These are phyloP conservation scores for Xylariaceae sp. DNA, from an alignment of 2,329 filamentous ascomycete genomes.

Conservation along the genomic window DNA sequence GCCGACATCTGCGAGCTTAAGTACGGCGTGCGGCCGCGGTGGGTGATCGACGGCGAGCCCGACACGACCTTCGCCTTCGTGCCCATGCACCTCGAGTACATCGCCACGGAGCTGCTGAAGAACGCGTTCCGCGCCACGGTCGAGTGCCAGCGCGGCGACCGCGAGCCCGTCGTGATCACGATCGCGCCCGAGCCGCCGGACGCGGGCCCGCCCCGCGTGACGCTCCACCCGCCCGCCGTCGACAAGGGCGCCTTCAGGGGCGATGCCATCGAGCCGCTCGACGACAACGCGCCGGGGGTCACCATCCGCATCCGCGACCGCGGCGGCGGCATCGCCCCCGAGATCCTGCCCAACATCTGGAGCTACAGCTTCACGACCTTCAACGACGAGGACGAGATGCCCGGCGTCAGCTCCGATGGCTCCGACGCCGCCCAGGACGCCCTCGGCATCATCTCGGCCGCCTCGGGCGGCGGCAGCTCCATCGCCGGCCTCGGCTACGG, in stretches of 20 bases:
- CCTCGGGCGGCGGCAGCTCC: slow-evolving; percentile 73
- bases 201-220: slow-evolving; percentile 33
- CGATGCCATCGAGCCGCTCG: slow-evolving; percentile 58
- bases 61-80: slow-evolving; percentile 91
- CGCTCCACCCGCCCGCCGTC: slow-evolving; percentile 41
- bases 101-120: slow-evolving; percentile 93
- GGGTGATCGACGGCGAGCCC: slow-evolving; percentile 82
- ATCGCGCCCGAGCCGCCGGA: slow-evolving; percentile 71
- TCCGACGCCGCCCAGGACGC: slow-evolving; percentile 61
- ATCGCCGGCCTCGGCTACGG: slow-evolving; percentile 95
- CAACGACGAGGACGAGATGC: slow-evolving; percentile 62
- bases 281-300: slow-evolving; percentile 76
- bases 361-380: slow-evolving; percentile 98
- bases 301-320: slow-evolving; percentile 94
- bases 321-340: slow-evolving; percentile 88
- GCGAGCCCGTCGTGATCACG: slow-evolving; percentile 86
- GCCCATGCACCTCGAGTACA: slow-evolving; percentile 96
- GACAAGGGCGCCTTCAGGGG: slow-evolving; percentile 45
- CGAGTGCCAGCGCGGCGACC: slow-evolving; percentile 71
- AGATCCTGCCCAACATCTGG: slow-evolving; percentile 87
- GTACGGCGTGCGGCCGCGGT: slow-evolving; percentile 82
- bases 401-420: slow-evolving; percentile 44
- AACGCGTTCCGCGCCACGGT: slow-evolving; percentile 95
- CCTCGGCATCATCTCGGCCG: slow-evolving; percentile 73
- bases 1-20: slow-evolving; percentile 96